phyloP scores from a whole-genome alignment of 1,139 yeast species.

The Saccharomycopsis hybrid region DNA sequence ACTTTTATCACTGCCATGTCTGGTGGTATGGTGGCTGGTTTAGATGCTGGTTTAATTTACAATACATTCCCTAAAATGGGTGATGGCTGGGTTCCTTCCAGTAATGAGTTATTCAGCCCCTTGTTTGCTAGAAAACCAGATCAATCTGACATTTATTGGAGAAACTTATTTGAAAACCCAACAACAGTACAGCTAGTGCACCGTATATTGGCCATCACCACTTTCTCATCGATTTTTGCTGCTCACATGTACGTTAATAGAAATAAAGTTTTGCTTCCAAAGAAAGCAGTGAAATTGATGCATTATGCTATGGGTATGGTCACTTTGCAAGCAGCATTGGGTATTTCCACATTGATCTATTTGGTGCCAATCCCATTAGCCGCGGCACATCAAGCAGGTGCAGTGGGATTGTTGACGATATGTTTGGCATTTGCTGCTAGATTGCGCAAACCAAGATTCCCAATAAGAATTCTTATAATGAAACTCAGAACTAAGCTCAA shows the following conservation, averaged over 20 bases:
- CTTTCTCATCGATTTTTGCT: constrained; percentile 67
- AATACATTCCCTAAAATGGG: constrained; percentile 93
- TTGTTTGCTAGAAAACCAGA: constrained; percentile 64
- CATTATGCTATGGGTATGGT: constrained; percentile 77
- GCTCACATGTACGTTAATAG: constrained; percentile 56
- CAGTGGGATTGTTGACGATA: constrained; percentile 78
- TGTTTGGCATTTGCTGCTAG: constrained; percentile 64
- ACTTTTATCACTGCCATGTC: constrained; percentile 89
- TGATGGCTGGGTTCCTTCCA: constrained; percentile 63
- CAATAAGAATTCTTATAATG: constrained; percentile 30
- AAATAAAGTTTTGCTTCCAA: constrained; percentile 60
- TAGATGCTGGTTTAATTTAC: constrained; percentile 95
- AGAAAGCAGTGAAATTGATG: constrained; percentile 46
- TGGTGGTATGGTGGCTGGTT: constrained; percentile 97
- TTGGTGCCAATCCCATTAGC: constrained; percentile 91
- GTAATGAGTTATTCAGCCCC: constrained; percentile 68
- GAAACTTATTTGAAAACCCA: constrained; percentile 92
- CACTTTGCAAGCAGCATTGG: constrained; percentile 74
- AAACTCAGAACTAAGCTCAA: not conserved
- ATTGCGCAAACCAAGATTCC: constrained; percentile 61
- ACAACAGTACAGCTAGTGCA: constrained; percentile 92
- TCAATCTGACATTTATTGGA: constrained; percentile 75
- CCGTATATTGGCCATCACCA: constrained; percentile 74
- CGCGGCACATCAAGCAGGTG: constrained; percentile 97
- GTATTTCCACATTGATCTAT: constrained; percentile 78